These are phyloP conservation scores for Fusarium sp. DNA, from an alignment of 2,329 filamentous ascomycete species.

Conservation along the genomic window DNA sequence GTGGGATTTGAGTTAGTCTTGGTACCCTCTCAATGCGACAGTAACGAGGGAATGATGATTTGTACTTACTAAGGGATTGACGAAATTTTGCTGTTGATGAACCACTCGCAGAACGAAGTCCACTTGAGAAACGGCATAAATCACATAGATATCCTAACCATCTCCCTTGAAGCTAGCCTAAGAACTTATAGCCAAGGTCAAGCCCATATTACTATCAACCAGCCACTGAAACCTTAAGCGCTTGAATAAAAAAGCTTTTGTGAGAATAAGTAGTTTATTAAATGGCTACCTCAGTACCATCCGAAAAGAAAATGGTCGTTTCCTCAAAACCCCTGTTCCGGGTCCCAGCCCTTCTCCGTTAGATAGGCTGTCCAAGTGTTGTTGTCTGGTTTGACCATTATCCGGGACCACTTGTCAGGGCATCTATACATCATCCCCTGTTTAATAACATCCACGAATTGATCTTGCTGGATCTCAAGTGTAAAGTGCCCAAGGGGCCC, in stretches of 20 bases:
- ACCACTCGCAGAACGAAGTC: neutral
- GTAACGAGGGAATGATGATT: too few relatives aligned
- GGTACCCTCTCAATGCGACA: neutral
- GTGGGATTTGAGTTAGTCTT: too few relatives aligned
- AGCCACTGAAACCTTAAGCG: neutral
- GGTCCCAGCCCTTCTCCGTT: slow-evolving; percentile 3
- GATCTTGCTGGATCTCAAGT: neutral
- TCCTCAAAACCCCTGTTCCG: neutral
- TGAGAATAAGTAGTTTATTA: too few relatives aligned
- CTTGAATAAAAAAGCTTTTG: neutral
- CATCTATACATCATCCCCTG: neutral
- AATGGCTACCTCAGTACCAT: too few relatives aligned
- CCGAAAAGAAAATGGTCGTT: rapidly evolving
- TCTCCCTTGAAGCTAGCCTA: neutral
- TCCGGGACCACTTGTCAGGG: neutral
- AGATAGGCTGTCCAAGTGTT: slow-evolving; percentile 14
- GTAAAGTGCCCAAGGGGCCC: neutral
- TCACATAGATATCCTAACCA: too few relatives aligned
- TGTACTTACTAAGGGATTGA: neutral
- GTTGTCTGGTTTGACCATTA: neutral
- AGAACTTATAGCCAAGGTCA: neutral
- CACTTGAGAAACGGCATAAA: too few relatives aligned
- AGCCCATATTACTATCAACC: neutral
- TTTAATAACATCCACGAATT: neutral
- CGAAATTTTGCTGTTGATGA: too few relatives aligned